Evolutionary conservation across 1,284 basidiomycete species (phyloP).

Genomic region (Xerocomus nothofagi): DNA sequence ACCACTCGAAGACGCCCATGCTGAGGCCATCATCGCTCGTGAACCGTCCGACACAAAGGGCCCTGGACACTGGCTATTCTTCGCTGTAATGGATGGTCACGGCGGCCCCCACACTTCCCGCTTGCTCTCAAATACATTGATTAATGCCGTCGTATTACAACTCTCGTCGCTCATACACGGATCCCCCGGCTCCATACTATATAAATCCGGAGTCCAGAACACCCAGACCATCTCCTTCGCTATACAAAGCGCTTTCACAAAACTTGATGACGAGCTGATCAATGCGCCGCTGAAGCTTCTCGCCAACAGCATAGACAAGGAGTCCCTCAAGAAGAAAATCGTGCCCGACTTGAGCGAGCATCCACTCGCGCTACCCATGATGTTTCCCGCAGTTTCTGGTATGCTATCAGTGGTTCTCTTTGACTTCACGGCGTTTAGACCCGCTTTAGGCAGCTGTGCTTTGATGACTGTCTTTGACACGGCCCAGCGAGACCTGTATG

Average conservation of each 20-base stretch:
- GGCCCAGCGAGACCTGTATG: constrained; percentile 76
- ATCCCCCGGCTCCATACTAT: constrained; percentile 39
- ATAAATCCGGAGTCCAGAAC: constrained; percentile 41
- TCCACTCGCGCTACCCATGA: constrained; percentile 64
- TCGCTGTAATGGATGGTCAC: constrained; percentile 93
- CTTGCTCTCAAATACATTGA: constrained; percentile 82
- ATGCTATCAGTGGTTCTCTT: constrained; percentile 6
- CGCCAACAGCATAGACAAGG: constrained; percentile 53
- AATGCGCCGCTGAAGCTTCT: constrained; percentile 77
- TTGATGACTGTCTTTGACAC: constrained; percentile 86
- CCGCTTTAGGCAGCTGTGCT: constrained; percentile 76
- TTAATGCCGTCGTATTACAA: constrained; percentile 84
- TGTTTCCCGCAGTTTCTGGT: constrained; percentile 81
- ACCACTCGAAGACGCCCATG: constrained; percentile 87
- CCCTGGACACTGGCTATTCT: constrained; percentile 78
- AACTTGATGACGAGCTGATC: constrained; percentile 77
- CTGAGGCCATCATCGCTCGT: constrained; percentile 68
- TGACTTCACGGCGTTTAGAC: constrained; percentile 9
- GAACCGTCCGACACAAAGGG: constrained; percentile 55
- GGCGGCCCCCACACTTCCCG: constrained; percentile 79
- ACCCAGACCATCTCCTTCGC: constrained; percentile 66
- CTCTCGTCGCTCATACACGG: constrained; percentile 55
- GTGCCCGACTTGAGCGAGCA: constrained; percentile 72
- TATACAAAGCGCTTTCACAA: constrained; percentile 77
- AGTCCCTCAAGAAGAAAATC: constrained; percentile 47